Evolutionary conservation across 352 stramenopile species (phyloP).

Genomic region (Globisporangium abappressorium): DNA sequence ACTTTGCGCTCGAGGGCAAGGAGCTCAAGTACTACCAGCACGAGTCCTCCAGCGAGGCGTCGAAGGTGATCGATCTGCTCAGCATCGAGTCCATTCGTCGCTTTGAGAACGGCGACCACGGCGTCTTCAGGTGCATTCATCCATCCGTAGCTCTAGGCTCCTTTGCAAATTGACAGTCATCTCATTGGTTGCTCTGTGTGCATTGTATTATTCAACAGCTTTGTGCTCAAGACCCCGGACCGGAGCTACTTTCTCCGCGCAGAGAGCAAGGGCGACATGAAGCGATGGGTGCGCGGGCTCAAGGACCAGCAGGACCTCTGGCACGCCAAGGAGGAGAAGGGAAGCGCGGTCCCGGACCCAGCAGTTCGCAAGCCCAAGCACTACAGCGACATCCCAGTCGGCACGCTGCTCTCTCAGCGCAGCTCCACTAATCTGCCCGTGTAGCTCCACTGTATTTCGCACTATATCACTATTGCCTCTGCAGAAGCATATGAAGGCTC

Average conservation of each 20-base stretch:
- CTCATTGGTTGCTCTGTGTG: neutral
- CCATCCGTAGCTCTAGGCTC: neutral
- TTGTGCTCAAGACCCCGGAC: constrained; percentile 73
- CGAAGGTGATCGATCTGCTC: constrained; percentile 73
- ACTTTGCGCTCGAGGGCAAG: constrained; percentile 71
- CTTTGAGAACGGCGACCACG: constrained; percentile 83
- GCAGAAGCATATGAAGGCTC: constrained; percentile 5
- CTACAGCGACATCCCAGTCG: constrained; percentile 60
- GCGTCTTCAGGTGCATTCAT: constrained; percentile 42
- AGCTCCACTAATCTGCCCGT: constrained; percentile 38
- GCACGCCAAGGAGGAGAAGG: constrained; percentile 49
- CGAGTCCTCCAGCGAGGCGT: constrained; percentile 53
- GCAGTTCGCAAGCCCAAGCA: constrained; percentile 59
- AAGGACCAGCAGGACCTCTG: constrained; percentile 82
- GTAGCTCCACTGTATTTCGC: constrained; percentile 15
- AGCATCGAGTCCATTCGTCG: constrained; percentile 72
- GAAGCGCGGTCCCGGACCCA: constrained; percentile 25
- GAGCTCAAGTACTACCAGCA: constrained; percentile 81
- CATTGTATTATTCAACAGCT: constrained; percentile 28
- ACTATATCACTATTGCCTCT: neutral
- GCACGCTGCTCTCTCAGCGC: constrained; percentile 31
- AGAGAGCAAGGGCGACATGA: constrained; percentile 86
- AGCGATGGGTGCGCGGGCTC: constrained; percentile 80
- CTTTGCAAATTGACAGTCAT: neutral
- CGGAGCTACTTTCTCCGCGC: constrained; percentile 80